Evolutionary conservation across 129 eudicot species (phyloP).

Genomic region (Gnaphalium uliginosum): DNA sequence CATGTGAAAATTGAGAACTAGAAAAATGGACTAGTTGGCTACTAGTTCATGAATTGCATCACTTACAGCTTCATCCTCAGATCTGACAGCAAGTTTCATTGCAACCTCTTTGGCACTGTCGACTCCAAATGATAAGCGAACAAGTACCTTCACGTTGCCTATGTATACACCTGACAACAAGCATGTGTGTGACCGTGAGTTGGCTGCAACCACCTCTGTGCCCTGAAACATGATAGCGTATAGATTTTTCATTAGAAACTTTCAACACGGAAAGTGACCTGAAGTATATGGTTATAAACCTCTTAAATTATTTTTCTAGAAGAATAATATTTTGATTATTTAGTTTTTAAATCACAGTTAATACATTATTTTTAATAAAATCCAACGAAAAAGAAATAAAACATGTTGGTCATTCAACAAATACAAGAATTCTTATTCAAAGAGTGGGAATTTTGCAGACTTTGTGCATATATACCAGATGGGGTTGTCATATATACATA

Average conservation of each 20-base stretch:
- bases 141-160: conserved; percentile 84
- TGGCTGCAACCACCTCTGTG: conserved; percentile 75
- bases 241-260: not conserved
- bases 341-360: not conserved
- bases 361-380: no score
- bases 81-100: conserved; percentile 90
- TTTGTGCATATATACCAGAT: not conserved
- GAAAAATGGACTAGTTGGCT: conserved; percentile 48
- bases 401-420: no score
- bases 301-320: no score
- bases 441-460: not conserved
- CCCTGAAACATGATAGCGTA: conserved; percentile 45
- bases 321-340: no score
- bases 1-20: not conserved
- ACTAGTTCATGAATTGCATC: conserved; percentile 89
- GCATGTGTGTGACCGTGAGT: conserved; percentile 89
- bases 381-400: no score
- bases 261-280: not conserved
- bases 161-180: conserved; percentile 82
- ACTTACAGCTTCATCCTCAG: conserved; percentile 78
- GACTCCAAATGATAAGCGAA: conserved; percentile 74
- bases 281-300: no score
- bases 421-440: not conserved
- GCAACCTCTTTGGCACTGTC: conserved; percentile 80
- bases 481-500: not conserved